Evolutionary conservation across 2,329 filamentous ascomycete genomes (phyloP).

Genomic region (Colletotrichum tabaci): DNA sequence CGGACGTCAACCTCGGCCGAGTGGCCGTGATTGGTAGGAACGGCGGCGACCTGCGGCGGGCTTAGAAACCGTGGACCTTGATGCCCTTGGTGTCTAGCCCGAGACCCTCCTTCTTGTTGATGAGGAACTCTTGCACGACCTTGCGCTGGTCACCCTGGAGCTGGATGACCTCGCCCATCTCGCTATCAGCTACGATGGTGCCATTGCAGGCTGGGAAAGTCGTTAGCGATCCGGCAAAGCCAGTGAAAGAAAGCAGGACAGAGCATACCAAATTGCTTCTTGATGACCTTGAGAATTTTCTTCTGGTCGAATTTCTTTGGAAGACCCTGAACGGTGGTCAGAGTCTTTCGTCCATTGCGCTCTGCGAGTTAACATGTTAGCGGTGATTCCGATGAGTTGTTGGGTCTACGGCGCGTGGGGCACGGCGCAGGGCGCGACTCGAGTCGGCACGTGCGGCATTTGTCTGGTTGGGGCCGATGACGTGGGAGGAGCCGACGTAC

Average conservation of each 20-base stretch:
- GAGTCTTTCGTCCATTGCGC: constrained; percentile 99
- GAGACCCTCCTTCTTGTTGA: constrained; percentile 94
- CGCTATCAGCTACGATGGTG: constrained; percentile 95
- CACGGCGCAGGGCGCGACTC: constrained; percentile 7
- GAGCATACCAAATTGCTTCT: constrained; percentile 94
- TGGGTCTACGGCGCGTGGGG: background rate
- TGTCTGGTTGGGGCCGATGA: background rate
- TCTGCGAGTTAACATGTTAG: constrained; percentile 73
- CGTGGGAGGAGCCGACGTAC: constrained; percentile 69
- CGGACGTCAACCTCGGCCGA: constrained; percentile 36
- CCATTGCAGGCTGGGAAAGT: constrained; percentile 91
- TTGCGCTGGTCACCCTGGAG: constrained; percentile 99
- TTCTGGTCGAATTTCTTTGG: constrained; percentile 99
- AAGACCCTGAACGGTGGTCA: constrained; percentile 99
- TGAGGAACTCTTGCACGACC: constrained; percentile 97
- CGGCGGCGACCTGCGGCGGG: constrained; percentile 57
- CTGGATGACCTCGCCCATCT: constrained; percentile 99
- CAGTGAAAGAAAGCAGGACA: background rate
- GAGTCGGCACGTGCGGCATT: constrained; percentile 37
- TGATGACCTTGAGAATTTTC: constrained; percentile 99
- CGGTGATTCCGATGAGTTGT: background rate
- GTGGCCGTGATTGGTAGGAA: constrained; percentile 45
- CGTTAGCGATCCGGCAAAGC: constrained; percentile 40
- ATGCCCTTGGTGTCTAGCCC: constrained; percentile 97
- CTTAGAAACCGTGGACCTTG: constrained; percentile 78